phyloP scores from a whole-genome alignment of 2,329 filamentous ascomycete genomes.

The Chrysoporthe puriensis region DNA sequence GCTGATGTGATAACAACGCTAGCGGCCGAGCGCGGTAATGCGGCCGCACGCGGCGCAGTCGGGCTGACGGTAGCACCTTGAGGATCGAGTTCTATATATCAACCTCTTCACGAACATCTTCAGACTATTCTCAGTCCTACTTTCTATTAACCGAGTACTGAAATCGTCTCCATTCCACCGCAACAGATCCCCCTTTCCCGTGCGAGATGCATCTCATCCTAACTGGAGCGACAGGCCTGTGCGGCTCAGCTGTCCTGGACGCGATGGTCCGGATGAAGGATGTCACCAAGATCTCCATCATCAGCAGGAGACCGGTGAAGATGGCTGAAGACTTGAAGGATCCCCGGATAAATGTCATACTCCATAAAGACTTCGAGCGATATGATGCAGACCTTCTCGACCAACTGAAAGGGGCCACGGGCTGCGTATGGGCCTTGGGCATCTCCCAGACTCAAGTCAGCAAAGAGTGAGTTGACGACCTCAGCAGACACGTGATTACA shows the following conservation, averaged over 20 bases:
- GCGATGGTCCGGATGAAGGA: constrained; percentile 60
- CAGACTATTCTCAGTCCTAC: too few relatives aligned
- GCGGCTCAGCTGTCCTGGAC: constrained; percentile 64
- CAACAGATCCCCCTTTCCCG: background rate
- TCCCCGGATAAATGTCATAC: constrained; percentile 65
- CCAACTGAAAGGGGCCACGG: constrained; percentile 65
- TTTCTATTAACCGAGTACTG: too few relatives aligned
- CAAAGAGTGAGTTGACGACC: constrained; percentile 53
- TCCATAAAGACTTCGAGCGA: constrained; percentile 67
- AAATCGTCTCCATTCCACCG: background rate
- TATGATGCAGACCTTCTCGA: constrained; percentile 62
- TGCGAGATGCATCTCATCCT: constrained; percentile 64
- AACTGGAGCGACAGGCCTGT: constrained; percentile 69
- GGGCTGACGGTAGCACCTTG: constrained; percentile 15
- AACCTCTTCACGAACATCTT: too few relatives aligned
- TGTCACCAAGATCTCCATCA: constrained; percentile 68
- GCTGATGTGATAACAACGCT: background rate
- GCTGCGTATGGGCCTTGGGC: constrained; percentile 76
- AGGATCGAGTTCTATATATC: background rate
- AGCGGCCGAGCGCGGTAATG: background rate
- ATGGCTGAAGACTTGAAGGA: constrained; percentile 62
- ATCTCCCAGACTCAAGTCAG: constrained; percentile 63
- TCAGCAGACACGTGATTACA: background rate
- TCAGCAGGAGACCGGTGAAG: constrained; percentile 66
- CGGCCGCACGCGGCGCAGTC: constrained; percentile 4